Base-by-base conservation (phyloP, 768 basidiomycete genomes). In the Lactarius pseudohatsudake region DNA sequence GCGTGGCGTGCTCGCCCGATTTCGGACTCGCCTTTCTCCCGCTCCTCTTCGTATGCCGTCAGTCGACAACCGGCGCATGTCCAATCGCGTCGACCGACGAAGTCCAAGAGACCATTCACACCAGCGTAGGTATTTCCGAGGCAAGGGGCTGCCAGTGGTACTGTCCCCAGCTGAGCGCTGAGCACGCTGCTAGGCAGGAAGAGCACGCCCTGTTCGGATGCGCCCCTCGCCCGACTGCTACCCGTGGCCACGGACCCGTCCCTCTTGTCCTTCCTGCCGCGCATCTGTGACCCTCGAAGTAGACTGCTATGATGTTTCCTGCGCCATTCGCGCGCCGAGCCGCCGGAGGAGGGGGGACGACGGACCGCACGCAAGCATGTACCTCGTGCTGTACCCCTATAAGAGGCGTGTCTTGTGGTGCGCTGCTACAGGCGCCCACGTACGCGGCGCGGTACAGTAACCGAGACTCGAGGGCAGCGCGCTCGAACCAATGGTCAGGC, bases 111-210 rank as follows among this genome's bases (percentile, higher is more conserved):
- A 93, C 97, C 97, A 81, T 98, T 96, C 74, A 99, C 97, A 88
- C 96, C 97, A 72, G 96, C 97, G 78, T 96, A 98, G 83, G 98
- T 95, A 98, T 81, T 82, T 98, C 96, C 79, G 91, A 96, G 50
- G 95, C 79, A 75, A 97, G 81, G 81, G 94, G 93, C 78, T 96
- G 26, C 26, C 26, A 26, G 26, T 26, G 90, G 81, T 98, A 98
- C 83, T 98, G 96, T 70, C 94, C 95, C 87, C 98, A 96, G 82
- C 97, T 95, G 72, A 95, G 34, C 34, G 34, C 34, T 32, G 32
- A 32, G 82, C 34, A 34, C 34, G 34, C 9, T 8, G 34, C 34
- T 36, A 11, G 36, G 2, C 11, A 36, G 10, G 45, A 9, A 10
- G n/a, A 8, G 9, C 45, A 20, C 43, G 18, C 43, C 20, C n/a